These are phyloP conservation scores for Cladosporium oxysporum DNA, from an alignment of 2,329 filamentous ascomycete species.

Conservation along the genomic window DNA sequence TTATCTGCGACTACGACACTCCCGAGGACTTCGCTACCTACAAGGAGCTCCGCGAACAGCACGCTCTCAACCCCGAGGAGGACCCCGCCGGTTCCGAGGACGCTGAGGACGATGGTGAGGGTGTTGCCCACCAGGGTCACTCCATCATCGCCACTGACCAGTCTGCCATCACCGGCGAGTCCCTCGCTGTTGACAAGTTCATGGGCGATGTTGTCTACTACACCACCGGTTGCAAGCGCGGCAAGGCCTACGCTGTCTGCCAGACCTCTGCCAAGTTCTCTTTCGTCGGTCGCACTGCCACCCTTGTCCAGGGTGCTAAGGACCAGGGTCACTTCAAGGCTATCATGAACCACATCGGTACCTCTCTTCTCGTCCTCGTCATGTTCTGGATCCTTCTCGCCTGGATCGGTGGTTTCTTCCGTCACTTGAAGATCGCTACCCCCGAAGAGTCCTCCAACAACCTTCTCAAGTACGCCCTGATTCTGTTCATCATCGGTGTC, in stretches of 20 bases:
- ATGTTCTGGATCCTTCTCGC: constrained; percentile 74
- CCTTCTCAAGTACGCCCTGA: constrained; percentile 68
- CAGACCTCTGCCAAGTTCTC: constrained; percentile 69
- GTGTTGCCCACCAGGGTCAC: constrained; percentile 63
- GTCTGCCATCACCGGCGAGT: constrained; percentile 80
- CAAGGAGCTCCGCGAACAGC: constrained; percentile 61
- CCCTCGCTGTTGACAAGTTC: constrained; percentile 76
- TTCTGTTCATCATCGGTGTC: constrained; percentile 75
- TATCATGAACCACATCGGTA: constrained; percentile 81
- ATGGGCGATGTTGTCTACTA: constrained; percentile 77
- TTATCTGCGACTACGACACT: constrained; percentile 72
- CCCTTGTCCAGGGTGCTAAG: constrained; percentile 72
- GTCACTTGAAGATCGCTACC: constrained; percentile 63
- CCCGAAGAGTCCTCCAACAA: constrained; percentile 61
- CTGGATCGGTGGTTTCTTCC: constrained; percentile 81
- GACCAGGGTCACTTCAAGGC: constrained; percentile 80
- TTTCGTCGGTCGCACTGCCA: constrained; percentile 75
- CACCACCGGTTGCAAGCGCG: constrained; percentile 79
- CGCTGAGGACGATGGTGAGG: constrained; percentile 59
- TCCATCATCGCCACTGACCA: constrained; percentile 73
- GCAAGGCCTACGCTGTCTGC: constrained; percentile 71
- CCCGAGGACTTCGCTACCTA: constrained; percentile 68
- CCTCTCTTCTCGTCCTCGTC: constrained; percentile 71
- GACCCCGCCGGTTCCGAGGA: constrained; percentile 62
- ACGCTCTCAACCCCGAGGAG: constrained; percentile 55